Evolutionary conservation across 352 stramenopile species (phyloP), one percentile per base, ranked within the genome.

Genomic region (Phytophthora europaea): DNA sequence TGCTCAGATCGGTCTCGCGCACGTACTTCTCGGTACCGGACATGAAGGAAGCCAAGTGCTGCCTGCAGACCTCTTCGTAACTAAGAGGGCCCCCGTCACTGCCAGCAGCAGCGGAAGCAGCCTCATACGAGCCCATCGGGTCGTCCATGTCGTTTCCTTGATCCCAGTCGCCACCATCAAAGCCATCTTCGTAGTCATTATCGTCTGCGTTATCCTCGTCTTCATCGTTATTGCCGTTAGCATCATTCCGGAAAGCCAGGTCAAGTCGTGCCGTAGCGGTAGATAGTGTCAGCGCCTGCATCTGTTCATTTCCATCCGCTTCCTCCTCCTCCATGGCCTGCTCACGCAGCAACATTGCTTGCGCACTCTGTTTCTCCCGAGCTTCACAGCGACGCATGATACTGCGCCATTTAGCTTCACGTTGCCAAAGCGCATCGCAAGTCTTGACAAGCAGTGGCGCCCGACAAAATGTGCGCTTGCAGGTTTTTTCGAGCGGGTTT

Each of bases 1-100:
- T 90, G 23, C 79, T 88, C 56, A 93, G 67, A 18, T 70, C 80
- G 12, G 84, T 91, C 66, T 95, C 88, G 48, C 84, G 88, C 9
- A 93, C 83, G 54, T 95, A 95, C 61, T 91, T 83, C 55, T 95
- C 84, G 7, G 84, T 87, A n/a, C 88, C 88, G 40, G 89, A 85
- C 86, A 95, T 93, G 64, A 95, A 95, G 6, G 85, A 81, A 34
- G 85, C 76, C n/a, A 93, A 81, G 63, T 95, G 88, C 63, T 93
- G 83, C 31, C 84, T 82, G 43, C 88, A 93, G 34, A 94, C 85
- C 48, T 93, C 85, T 47, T 94, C 85, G 58, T 94, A 94, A 12
- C 70, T 90, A 9, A 88, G 67, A 9, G 79, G 71, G 0, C 70
- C 70, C 31, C 81, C 76, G 4, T 52, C 62, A 50, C 10, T 67